Conservation (phyloP, 306 rosid species). For the Cajanus cajan region DNA sequence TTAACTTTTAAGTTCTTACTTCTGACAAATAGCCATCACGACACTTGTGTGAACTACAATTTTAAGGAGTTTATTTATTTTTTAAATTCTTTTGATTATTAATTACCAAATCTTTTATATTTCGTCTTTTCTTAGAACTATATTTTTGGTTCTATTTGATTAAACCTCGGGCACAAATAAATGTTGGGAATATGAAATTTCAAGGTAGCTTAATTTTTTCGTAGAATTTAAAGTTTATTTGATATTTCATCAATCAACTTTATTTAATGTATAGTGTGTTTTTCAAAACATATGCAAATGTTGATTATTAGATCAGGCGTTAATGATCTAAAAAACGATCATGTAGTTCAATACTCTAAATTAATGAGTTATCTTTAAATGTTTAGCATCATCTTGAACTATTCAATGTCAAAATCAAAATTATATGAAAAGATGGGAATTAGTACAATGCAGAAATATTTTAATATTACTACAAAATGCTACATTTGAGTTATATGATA, state of each 20-base stretch:
- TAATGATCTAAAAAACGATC: background rate
- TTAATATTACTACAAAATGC: background rate
- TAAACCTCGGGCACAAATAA: background rate
- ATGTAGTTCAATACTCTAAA: background rate
- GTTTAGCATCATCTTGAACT: background rate
- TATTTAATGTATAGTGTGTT: background rate
- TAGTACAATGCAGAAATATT: background rate
- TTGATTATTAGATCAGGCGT: background rate
- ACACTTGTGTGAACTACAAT: slow-evolving; percentile 7
- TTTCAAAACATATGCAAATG: background rate
- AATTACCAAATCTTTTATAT: background rate
- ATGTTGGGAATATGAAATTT: background rate
- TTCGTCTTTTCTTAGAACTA: background rate
- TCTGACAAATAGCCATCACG: slow-evolving; percentile 6
- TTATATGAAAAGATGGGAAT: background rate
- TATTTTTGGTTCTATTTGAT: background rate
- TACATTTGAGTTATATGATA: background rate
- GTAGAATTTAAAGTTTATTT: background rate
- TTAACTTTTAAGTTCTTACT: no score
- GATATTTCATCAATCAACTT: background rate
- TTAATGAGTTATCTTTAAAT: background rate
- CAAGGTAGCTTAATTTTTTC: background rate
- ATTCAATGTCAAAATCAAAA: background rate
- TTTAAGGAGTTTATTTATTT: background rate
- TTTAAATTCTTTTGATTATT: background rate